phyloP scores from a whole-genome alignment of 345 rosid genomes.

The Salix udensis region DNA sequence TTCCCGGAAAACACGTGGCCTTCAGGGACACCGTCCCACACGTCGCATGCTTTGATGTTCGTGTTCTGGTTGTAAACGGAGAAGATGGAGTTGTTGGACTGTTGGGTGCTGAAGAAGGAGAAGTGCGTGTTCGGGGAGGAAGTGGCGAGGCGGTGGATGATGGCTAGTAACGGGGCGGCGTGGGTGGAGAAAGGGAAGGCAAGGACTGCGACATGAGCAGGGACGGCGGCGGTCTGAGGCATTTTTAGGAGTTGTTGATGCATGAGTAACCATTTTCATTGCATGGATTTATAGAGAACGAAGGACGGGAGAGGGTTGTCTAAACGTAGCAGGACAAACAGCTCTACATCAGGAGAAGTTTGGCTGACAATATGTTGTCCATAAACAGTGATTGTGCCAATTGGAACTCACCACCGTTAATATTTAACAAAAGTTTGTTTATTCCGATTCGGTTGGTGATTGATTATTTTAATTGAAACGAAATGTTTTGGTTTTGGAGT shows the following conservation, averaged over 20 bases:
- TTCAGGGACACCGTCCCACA: conserved; percentile 32
- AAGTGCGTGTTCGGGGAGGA: conserved; percentile 26
- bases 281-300: neutral
- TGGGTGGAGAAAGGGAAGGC: conserved; percentile 49
- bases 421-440: no score
- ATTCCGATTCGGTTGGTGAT: no score
- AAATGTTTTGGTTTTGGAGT: no score
- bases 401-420: no score
- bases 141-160: conserved; percentile 30
- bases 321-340: no score
- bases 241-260: neutral
- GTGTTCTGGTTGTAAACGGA: neutral
- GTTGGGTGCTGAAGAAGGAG: conserved; percentile 35
- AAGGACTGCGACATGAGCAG: conserved; percentile 34
- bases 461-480: no score
- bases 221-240: conserved; percentile 32
- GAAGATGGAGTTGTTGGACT: conserved; percentile 17
- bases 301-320: no score
- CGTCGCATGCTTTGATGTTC: conserved; percentile 24
- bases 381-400: no score
- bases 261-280: no score
- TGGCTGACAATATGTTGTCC: no score
- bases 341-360: no score
- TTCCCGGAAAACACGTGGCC: conserved; percentile 25
- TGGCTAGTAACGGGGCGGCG: conserved; percentile 34